Conservation (phyloP, 2,329 filamentous ascomycete genomes). For the Ophiostoma himal-ulmi region DNA sequence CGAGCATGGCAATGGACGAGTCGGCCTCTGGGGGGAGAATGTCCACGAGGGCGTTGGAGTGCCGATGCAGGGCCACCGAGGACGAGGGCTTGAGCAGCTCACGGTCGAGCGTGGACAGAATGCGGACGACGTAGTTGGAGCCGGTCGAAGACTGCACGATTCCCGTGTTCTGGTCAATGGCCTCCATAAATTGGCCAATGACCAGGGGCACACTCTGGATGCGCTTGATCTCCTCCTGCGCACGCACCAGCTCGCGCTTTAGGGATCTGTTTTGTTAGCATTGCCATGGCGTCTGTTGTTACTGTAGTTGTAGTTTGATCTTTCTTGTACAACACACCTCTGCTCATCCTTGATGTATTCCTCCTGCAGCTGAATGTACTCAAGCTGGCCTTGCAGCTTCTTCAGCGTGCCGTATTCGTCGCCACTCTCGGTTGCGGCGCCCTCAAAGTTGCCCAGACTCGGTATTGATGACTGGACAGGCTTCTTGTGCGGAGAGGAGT, state of each 20-base stretch:
- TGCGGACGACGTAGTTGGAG: conserved; percentile 97
- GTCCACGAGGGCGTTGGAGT: conserved; percentile 97
- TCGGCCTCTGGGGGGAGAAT: conserved; percentile 98
- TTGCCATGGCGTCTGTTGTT: neutral
- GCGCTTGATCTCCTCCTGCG: conserved; percentile 98
- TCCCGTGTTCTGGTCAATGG: conserved; percentile 98
- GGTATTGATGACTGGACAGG: conserved; percentile 73
- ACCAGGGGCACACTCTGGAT: conserved; percentile 98
- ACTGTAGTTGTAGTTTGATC: too few species aligned
- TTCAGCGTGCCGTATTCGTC: conserved; percentile 96
- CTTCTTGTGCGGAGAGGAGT: conserved; percentile 73
- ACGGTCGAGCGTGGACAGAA: conserved; percentile 95
- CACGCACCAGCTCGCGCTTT: conserved; percentile 93
- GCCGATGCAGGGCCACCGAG: conserved; percentile 92
- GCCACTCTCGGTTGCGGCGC: conserved; percentile 68
- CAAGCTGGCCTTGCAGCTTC: conserved; percentile 91
- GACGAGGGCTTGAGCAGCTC: conserved; percentile 97
- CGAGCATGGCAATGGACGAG: conserved; percentile 97
- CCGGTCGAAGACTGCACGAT: conserved; percentile 98
- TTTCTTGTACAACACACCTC: conserved; percentile 47
- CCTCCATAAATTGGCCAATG: conserved; percentile 99
- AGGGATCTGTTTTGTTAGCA: conserved; percentile 58
- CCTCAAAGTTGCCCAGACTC: conserved; percentile 85
- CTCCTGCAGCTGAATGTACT: conserved; percentile 98
- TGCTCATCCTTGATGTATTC: conserved; percentile 99